phyloP scores from a whole-genome alignment of 768 basidiomycete genomes.

The Trametes meyenii region DNA sequence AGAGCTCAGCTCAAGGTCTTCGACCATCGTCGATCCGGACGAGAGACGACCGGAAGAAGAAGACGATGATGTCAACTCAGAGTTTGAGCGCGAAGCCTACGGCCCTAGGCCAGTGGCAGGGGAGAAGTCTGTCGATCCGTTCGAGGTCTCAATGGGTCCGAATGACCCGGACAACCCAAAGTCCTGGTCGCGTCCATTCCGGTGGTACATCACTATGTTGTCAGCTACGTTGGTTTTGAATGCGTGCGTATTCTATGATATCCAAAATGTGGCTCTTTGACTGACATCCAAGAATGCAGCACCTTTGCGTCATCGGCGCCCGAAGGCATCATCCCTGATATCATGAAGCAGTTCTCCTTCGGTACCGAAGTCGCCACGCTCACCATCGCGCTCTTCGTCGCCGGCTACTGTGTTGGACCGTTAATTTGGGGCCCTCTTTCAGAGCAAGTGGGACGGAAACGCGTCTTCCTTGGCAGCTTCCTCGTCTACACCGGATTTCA shows the following conservation, averaged over 20 bases:
- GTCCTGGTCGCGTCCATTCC: slow-evolving; percentile 24
- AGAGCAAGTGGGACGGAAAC: slow-evolving; percentile 38
- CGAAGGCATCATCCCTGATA: slow-evolving; percentile 46
- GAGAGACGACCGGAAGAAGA: slow-evolving; percentile 1
- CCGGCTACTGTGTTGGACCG: slow-evolving; percentile 70
- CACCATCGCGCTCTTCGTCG: slow-evolving; percentile 63
- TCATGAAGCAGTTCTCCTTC: slow-evolving; percentile 52
- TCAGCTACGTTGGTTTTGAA: slow-evolving; percentile 32
- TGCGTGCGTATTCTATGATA: slow-evolving; percentile 37
- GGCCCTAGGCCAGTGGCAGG: slow-evolving; percentile 28
- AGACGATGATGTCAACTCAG: slow-evolving; percentile 22
- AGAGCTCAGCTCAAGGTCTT: slow-evolving; percentile 20
- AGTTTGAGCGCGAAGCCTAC: slow-evolving; percentile 30
- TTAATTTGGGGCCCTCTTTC: slow-evolving; percentile 61
- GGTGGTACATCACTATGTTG: slow-evolving; percentile 34
- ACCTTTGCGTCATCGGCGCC: slow-evolving; percentile 68
- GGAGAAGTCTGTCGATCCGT: slow-evolving; percentile 32
- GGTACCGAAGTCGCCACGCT: slow-evolving; percentile 54
- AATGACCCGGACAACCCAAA: slow-evolving; percentile 31
- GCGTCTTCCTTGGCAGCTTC: slow-evolving; percentile 39
- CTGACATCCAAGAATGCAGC: slow-evolving; percentile 34
- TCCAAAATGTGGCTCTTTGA: slow-evolving; percentile 43
- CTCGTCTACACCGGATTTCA: slow-evolving; percentile 64
- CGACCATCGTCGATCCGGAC: slow-evolving; percentile 22
- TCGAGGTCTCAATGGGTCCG: slow-evolving; percentile 28